Conservation (phyloP, 2,329 filamentous ascomycete species). For the Cladophialophora carrionii region DNA sequence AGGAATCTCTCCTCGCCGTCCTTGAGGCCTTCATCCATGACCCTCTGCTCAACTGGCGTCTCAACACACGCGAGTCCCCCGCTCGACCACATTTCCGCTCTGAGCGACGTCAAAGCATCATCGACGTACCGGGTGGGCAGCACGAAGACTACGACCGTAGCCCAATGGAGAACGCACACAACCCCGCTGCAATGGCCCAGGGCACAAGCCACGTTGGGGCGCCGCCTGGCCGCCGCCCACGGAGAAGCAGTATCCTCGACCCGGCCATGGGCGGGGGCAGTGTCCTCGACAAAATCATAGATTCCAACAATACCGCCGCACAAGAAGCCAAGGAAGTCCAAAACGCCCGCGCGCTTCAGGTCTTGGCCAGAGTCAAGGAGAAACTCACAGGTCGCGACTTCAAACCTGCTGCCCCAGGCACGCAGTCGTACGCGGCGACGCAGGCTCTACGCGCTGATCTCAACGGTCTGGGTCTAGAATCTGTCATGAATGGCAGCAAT, state of each 20-base stretch:
- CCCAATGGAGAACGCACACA: slow-evolving; percentile 43
- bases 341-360: slow-evolving; percentile 89
- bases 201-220: slow-evolving; percentile 34
- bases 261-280: slow-evolving; percentile 43
- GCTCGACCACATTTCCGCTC: slow-evolving; percentile 63
- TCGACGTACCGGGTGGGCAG: slow-evolving; percentile 47
- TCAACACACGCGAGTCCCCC: slow-evolving; percentile 67
- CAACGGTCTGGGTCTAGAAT: slow-evolving; percentile 28
- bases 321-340: slow-evolving; percentile 70
- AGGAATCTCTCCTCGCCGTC: slow-evolving; percentile 97
- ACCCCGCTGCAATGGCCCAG: slow-evolving; percentile 48
- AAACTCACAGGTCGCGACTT: slow-evolving; percentile 96
- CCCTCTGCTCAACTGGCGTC: slow-evolving; percentile 95
- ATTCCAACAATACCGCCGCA: slow-evolving; percentile 40
- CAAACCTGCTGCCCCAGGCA: slow-evolving; percentile 59
- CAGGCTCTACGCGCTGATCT: slow-evolving; percentile 27
- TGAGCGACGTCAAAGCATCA: slow-evolving; percentile 64
- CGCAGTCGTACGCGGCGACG: slow-evolving; percentile 43
- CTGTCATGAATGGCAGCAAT: slow-evolving; percentile 27
- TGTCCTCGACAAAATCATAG: slow-evolving; percentile 49
- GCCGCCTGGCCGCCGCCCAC: slow-evolving; percentile 51
- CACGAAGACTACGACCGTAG: slow-evolving; percentile 38
- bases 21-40: slow-evolving; percentile 99
- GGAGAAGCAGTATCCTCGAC: slow-evolving; percentile 72
- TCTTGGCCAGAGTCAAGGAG: slow-evolving; percentile 87